Conservation (phyloP, 192 early-diverging fungal species). For the Bifiguratus adelaidae region DNA sequence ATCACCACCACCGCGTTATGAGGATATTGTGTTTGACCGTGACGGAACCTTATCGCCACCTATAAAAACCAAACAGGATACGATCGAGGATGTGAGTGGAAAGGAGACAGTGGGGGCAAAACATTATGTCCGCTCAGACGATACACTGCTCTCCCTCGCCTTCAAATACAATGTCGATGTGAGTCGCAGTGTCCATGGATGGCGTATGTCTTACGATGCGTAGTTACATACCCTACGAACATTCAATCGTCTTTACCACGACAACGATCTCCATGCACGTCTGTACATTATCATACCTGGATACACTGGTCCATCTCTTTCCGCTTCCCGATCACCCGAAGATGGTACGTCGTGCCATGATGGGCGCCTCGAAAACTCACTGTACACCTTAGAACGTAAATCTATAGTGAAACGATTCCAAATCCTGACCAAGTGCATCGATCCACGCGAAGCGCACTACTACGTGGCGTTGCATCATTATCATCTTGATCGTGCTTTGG, state of each 20-base stretch:
- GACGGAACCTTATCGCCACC: too few relatives aligned
- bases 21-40: too few relatives aligned
- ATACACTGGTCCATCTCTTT: constrained; percentile 4
- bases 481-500: constrained; percentile 1
- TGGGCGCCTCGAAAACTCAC: not conserved
- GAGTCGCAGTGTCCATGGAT: not conserved
- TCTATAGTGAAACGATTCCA: constrained; percentile 6
- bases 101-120: not conserved
- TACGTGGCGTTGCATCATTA: constrained; percentile 5
- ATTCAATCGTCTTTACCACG: constrained; percentile 5
- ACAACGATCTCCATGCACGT: constrained; percentile 6
- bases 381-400: constrained; percentile 1
- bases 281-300: not conserved
- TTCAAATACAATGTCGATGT: constrained; percentile 7
- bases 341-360: constrained; percentile 4
- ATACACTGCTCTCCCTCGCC: constrained; percentile 6
- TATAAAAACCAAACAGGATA: too few relatives aligned
- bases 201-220: not conserved
- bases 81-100: not conserved
- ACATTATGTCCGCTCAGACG: constrained; percentile 3
- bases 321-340: constrained; percentile 2
- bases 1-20: too few relatives aligned
- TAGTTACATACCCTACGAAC: not conserved
- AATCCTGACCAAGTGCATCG: constrained; percentile 4
- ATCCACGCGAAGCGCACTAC: constrained; percentile 1